A percentile compares a stretch with the other conserved stretches of the same genome.
Conservation (phyloP, 192 early-diverging fungal genomes). For the Coemansia asiatica region DNA sequence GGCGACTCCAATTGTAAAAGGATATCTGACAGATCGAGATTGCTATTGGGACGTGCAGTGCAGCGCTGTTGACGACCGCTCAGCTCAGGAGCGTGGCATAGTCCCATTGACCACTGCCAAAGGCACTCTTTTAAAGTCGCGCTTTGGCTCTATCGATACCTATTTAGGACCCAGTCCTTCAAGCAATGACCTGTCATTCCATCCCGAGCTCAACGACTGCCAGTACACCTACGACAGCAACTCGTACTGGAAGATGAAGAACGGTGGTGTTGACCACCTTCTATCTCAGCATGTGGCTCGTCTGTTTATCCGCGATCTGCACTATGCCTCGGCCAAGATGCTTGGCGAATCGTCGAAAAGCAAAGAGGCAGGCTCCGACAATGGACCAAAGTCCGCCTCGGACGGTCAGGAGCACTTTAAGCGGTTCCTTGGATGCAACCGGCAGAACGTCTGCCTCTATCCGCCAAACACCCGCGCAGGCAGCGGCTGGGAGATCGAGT, state of each 20-base stretch:
- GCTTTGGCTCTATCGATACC: constrained; percentile 90
- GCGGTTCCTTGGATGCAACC: constrained; percentile 95
- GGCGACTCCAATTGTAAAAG: constrained; percentile 87
- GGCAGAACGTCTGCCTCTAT: constrained; percentile 98
- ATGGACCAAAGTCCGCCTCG: constrained; percentile 39
- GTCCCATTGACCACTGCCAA: constrained; percentile 72
- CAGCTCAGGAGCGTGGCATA: constrained; percentile 81
- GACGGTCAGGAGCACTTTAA: constrained; percentile 93
- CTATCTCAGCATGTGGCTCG: constrained; percentile 91
- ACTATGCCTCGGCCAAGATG: constrained; percentile 84
- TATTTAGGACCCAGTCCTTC: constrained; percentile 68
- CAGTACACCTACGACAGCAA: constrained; percentile 74
- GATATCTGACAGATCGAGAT: constrained; percentile 92
- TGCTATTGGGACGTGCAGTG: constrained; percentile 97
- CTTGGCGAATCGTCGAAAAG: constrained; percentile 51
- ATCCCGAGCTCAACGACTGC: constrained; percentile 89
- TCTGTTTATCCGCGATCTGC: constrained; percentile 94
- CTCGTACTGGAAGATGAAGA: constrained; percentile 70
- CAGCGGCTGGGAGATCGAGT: constrained; percentile 98
- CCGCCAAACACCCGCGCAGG: constrained; percentile 83
- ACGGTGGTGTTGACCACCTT: constrained; percentile 79
- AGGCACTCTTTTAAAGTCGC: constrained; percentile 87
- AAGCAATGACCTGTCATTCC: constrained; percentile 59
- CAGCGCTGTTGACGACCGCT: constrained; percentile 88
- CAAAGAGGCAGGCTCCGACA: neutral